These are phyloP conservation scores for Neurospora pannonica DNA, from an alignment of 495 filamentous ascomycete species.

Conservation along the genomic window DNA sequence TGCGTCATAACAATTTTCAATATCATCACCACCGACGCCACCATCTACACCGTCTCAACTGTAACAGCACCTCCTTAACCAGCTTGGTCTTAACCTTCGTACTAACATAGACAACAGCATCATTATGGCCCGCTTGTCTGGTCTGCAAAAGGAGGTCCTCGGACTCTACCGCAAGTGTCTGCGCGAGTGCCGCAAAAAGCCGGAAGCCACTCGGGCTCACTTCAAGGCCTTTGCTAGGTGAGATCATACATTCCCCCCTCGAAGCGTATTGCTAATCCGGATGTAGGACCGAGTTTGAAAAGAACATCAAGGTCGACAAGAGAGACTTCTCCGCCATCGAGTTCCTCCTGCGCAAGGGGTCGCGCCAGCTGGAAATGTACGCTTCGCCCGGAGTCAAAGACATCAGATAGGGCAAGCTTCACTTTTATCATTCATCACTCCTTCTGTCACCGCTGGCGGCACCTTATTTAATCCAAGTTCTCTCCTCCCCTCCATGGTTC, in stretches of 20 bases:
- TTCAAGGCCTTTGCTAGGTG: constrained; percentile 35
- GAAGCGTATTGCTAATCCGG: no score
- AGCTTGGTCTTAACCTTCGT: background rate
- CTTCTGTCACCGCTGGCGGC: background rate
- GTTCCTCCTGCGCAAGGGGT: constrained; percentile 76
- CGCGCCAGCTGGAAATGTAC: constrained; percentile 79
- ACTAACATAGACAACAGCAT: background rate
- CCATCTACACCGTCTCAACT: background rate
- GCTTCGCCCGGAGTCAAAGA: constrained; percentile 74
- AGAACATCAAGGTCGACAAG: constrained; percentile 60
- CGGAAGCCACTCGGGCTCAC: constrained; percentile 35
- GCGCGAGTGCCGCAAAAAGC: constrained; percentile 71
- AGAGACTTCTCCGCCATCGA: constrained; percentile 87
- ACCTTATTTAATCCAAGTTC: background rate
- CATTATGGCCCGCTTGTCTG: constrained; percentile 49
- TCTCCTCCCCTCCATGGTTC: background rate
- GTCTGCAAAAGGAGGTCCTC: constrained; percentile 85
- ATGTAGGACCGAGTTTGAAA: constrained; percentile 64
- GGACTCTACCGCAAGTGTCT: constrained; percentile 80
- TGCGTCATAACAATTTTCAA: background rate
- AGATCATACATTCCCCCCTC: no score
- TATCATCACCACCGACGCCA: background rate
- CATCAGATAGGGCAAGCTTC: constrained; percentile 41
- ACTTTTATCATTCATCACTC: background rate
- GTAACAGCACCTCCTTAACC: background rate